Conservation (phyloP, 208 protist species). For the Strigomonas oncopelti region DNA sequence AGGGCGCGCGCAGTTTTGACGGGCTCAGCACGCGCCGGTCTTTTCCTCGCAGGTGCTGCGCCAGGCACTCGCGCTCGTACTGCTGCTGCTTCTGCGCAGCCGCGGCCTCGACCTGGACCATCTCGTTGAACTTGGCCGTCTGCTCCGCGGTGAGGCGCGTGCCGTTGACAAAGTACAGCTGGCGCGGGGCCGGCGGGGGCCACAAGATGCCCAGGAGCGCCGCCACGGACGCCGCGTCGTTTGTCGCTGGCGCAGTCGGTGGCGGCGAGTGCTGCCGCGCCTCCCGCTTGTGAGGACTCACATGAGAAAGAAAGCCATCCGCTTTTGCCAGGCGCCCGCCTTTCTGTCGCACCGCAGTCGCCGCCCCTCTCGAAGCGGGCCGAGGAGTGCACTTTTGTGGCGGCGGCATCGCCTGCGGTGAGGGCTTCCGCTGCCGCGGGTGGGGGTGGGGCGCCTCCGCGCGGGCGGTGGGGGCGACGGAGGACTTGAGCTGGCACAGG, state of each 20-base stretch:
- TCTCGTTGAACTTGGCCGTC: constrained; percentile 43
- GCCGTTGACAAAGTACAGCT: constrained; percentile 57
- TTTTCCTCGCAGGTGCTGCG: background rate
- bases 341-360: background rate
- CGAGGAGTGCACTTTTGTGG: background rate
- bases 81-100: constrained; percentile 4
- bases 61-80: background rate
- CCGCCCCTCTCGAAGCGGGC: background rate
- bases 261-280: background rate
- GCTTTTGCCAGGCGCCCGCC: background rate
- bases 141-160: constrained; percentile 50
- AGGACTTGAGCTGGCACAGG: background rate
- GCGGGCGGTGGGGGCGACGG: background rate
- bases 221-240: constrained; percentile 28
- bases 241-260: background rate
- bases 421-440: background rate
- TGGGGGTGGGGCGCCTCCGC: background rate
- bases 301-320: too few species aligned
- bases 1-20: constrained; percentile 2
- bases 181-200: constrained; percentile 24
- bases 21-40: constrained; percentile 2
- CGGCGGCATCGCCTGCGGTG: background rate
- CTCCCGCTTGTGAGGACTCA: background rate
- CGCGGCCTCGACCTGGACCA: constrained; percentile 29
- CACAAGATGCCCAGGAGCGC: constrained; percentile 53